Evolutionary conservation across 2,329 filamentous ascomycete species (phyloP), one percentile per base, ranked within the genome.

Genomic region (Elsinoe ampelina): DNA sequence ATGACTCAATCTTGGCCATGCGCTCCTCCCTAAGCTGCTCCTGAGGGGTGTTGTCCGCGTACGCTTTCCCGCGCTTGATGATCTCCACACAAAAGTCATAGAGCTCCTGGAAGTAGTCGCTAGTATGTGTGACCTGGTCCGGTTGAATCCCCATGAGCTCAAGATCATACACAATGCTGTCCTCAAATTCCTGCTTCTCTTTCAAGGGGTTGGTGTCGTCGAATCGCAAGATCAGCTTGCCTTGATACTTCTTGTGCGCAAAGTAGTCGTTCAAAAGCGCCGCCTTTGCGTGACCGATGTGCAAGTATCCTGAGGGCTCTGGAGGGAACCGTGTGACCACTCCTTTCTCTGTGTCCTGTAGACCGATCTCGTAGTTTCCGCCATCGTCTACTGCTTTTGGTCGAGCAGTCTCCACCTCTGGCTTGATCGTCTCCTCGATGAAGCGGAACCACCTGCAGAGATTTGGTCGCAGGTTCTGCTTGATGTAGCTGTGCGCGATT

Each of bases 121-220:
- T 95, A 1, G 93, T 96, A 75, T 92, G 95, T 15, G 88, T 89
- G 58, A 91, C 80, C 62, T 81, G 80, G 71, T 96, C 92, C 19
- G 91, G 88, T 73, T 87, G 88, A 72, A 98, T 88, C 30, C 91
- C 92, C 80, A 98, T 89, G 55, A 97, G 80, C 51, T 84, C 83
- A 52, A 96, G 80, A 71, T 98, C 93, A 75, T 95, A 86, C 38
- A 95, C 78, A 61, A 98, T 98, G 4, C 90, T 81, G 72, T 97
- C 90, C 70, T 97, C 86, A 70, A 86, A 98, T 75, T 97, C 93
- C 70, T 92, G 84, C 77, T 95, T 96, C 78, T 98, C 93, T 72
- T 97, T 97, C 59, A 87, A 85, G 6, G 93, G 93, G 73, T 98
- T 98, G 57, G 93, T 98, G 68, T 98, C 93, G 69, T 98, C 93